Evolutionary conservation across 768 basidiomycete species (phyloP).

Genomic region (Rhodotorula babjevae): DNA sequence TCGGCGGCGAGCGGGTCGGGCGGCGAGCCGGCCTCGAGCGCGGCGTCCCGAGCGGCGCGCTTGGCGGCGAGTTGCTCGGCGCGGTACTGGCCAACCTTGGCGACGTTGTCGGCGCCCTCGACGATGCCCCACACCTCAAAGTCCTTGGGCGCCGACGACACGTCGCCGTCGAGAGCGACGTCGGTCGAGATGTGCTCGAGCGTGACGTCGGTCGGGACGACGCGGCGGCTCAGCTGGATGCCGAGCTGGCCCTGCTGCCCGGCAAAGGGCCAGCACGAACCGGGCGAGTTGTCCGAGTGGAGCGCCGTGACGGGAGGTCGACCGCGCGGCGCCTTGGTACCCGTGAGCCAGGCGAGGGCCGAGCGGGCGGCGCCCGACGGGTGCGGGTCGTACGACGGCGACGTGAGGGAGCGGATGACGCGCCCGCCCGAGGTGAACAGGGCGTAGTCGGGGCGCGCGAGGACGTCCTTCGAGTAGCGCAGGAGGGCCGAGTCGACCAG

Average conservation of each 20-base stretch:
- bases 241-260: slow-evolving; percentile 76
- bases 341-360: slow-evolving; percentile 50
- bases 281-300: slow-evolving; percentile 75
- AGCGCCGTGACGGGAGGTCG: slow-evolving; percentile 77
- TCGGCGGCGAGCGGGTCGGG: slow-evolving; percentile 35
- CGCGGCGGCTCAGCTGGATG: slow-evolving; percentile 64
- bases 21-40: slow-evolving; percentile 4
- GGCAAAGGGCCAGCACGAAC: slow-evolving; percentile 88
- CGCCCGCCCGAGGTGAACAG: slow-evolving; percentile 74
- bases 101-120: slow-evolving; percentile 68
- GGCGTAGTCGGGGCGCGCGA: slow-evolving; percentile 80
- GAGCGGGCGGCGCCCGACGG: slow-evolving; percentile 23
- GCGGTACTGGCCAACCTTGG: slow-evolving; percentile 57
- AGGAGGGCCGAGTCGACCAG: slow-evolving; percentile 73
- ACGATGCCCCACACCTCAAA: slow-evolving; percentile 91
- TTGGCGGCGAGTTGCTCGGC: slow-evolving; percentile 45
- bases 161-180: slow-evolving; percentile 66
- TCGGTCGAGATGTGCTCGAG: slow-evolving; percentile 83
- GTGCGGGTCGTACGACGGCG: slow-evolving; percentile 65
- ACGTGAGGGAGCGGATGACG: slow-evolving; percentile 76
- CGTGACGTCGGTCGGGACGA: slow-evolving; percentile 63
- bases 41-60: slow-evolving; percentile 3
- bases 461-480: slow-evolving; percentile 66
- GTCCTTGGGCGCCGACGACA: slow-evolving; percentile 66
- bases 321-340: slow-evolving; percentile 53